Base-by-base conservation (phyloP, 768 basidiomycete genomes). In the Lactarius sp. region DNA sequence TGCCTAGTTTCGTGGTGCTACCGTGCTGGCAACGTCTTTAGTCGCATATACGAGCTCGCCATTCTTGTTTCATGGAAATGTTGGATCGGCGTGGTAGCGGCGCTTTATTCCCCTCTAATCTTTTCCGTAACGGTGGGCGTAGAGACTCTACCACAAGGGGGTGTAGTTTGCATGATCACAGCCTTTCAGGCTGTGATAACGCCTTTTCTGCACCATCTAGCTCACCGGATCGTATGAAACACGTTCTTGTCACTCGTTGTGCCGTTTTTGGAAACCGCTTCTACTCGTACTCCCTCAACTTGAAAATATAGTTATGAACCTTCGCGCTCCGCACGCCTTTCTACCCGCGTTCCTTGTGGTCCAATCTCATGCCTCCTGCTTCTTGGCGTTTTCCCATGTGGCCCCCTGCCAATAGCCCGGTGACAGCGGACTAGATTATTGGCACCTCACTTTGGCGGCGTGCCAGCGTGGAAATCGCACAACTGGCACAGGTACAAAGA, bases 401-500 rank as follows among this genome's bases (percentile, higher is more conserved):
- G 27, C 27, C 20, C 39, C n/a, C 34, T 39, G 52, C 44, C 52
- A 18, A 41, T n/a, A 27, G 34, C 27, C 47, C 20, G 22, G 47
- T 49, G 33, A 53, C 60, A 44, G 52, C 60, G 36, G 37, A 9
- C 53, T n/a, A 33, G 39, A 44, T 37, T 42, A 22, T 42, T 61
- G 4, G 37, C 16, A 16, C 20, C 16, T 42, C 12, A 3, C 20
- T 16, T 16, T 34, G 18, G 44, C n/a, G 31, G 41, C 22, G 52
- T 65, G 64, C 64, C 59, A 52, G 53, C 54, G 59, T 64, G 64
- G 59, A 52, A 60, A 60, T 31, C 47, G 9, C 52, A 33, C 33
- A 39, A 14, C 34, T 14, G 14, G 39, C 16, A 20, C 18, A 46
- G 27, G 37, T 65, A 65, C 64, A 65, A 49, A 65, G 64, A 65